Conservation (phyloP, 306 rosid species). For the Malus sieversii region DNA sequence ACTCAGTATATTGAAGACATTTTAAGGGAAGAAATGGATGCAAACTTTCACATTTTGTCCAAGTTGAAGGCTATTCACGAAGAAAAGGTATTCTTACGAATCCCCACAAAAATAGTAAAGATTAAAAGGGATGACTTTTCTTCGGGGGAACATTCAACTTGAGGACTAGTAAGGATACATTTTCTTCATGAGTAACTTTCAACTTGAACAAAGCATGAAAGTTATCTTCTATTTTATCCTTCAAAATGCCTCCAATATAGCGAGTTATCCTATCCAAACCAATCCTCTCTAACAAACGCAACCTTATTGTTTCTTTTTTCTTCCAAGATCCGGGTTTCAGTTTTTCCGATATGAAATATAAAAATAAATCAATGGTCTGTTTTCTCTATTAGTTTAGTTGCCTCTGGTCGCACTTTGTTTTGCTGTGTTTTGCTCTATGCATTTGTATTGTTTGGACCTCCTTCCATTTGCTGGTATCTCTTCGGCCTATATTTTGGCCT, state of each 20-base stretch:
- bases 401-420: too few relatives aligned
- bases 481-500: too few relatives aligned
- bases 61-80: background rate
- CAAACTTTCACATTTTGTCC: background rate
- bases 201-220: too few relatives aligned
- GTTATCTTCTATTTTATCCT: background rate
- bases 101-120: background rate
- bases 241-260: background rate
- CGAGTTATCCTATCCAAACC: background rate
- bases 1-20: background rate
- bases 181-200: too few relatives aligned
- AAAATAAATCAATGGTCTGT: too few relatives aligned
- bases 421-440: too few relatives aligned
- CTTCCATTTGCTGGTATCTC: too few relatives aligned
- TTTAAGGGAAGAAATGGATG: background rate
- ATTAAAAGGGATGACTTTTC: background rate
- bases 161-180: too few relatives aligned
- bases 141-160: too few relatives aligned
- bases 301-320: background rate
- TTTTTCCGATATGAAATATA: background rate
- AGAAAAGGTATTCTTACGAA: background rate
- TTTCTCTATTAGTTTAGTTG: too few relatives aligned
- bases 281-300: too few relatives aligned
- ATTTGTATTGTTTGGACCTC: too few relatives aligned
- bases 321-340: background rate